Evolutionary conservation across 345 rosid species (phyloP), one percentile per base, ranked within the genome.

Genomic region (Euphorbia tirucalli): DNA sequence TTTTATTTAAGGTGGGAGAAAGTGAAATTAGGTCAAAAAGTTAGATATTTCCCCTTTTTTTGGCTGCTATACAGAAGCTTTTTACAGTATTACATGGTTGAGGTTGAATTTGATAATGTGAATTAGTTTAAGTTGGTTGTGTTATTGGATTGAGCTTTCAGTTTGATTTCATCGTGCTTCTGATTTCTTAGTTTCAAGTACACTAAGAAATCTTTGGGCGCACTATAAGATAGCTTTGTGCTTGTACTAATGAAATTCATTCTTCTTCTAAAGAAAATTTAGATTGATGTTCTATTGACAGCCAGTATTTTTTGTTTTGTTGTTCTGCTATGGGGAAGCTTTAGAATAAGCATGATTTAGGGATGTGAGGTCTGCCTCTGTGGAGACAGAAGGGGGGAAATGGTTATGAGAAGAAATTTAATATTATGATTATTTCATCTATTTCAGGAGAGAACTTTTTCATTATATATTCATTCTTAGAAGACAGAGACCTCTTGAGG

Each of bases 81-180:
- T 5, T 19, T 9, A 6, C 27, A 27, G 8, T 3, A 62, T 41
- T 55, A 37, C 56, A 37, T 70, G 31, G 18, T 58, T n/a, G 35
- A 69, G 15, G 65, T 69, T 69, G 37, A 58, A 58, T 22, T 52
- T 52, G 57, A 52, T 58, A 30, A 15, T 39, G 5, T 55, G 54
- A 39, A 4, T 27, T 44, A 25, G 43, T 59, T 58, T 21, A 15
- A 25, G 55, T 43, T 63, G 16, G 13, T 39, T 37, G 7, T 9
- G 66, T 39, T 37, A 22, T 3, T 39, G 52, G 49, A 21, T 11
- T 13, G 52, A 46, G 52, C 52, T 64, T 39, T 22, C 3, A 21
- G 52, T 21, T 31, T 18, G 25, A 62, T 7, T 18, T 28, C 9
- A 28, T 14, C 39, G 7, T 30, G 64, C 41, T 60, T 60, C 18